A percentile compares a stretch with the other conserved stretches of the same genome.
phyloP scores from a whole-genome alignment of 2,329 filamentous ascomycete genomes.

The Westerdykella ornata region DNA sequence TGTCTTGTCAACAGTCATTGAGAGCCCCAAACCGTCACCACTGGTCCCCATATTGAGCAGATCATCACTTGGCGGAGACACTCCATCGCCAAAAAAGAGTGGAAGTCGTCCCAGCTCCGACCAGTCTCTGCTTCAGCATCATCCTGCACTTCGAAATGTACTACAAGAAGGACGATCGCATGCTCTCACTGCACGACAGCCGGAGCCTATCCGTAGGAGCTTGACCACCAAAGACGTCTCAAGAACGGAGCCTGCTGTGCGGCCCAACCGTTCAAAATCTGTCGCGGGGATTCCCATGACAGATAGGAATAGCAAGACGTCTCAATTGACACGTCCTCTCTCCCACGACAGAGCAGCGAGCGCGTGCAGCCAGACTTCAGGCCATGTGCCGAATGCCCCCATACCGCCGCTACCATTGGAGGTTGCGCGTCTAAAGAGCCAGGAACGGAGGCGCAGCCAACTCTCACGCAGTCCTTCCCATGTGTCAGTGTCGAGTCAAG shows the following conservation, averaged over 20 bases:
- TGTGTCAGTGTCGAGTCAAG: conserved; percentile 36
- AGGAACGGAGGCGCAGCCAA: conserved; percentile 16
- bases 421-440: conserved; percentile 22
- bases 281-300: conserved; percentile 17
- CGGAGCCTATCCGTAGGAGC: conserved; percentile 10
- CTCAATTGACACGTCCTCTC: conserved; percentile 11
- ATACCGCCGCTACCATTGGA: conserved; percentile 40
- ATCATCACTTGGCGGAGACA: conserved; percentile 5
- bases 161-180: conserved; percentile 3
- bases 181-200: not conserved
- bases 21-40: conserved; percentile 34
- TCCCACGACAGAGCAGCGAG: conserved; percentile 23
- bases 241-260: conserved; percentile 9
- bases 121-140: conserved; percentile 23
- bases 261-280: conserved; percentile 22
- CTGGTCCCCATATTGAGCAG: conserved; percentile 17
- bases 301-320: conserved; percentile 1
- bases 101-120: conserved; percentile 18
- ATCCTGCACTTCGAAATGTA: conserved; percentile 22
- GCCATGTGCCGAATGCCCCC: conserved; percentile 37
- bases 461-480: conserved; percentile 31
- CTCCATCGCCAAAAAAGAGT: conserved; percentile 12
- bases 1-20: conserved; percentile 34
- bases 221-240: conserved; percentile 6
- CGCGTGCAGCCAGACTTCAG: conserved; percentile 22